These are phyloP conservation scores for Gossypium schwendimanii DNA, from an alignment of 441 rosid species.

Conservation along the genomic window DNA sequence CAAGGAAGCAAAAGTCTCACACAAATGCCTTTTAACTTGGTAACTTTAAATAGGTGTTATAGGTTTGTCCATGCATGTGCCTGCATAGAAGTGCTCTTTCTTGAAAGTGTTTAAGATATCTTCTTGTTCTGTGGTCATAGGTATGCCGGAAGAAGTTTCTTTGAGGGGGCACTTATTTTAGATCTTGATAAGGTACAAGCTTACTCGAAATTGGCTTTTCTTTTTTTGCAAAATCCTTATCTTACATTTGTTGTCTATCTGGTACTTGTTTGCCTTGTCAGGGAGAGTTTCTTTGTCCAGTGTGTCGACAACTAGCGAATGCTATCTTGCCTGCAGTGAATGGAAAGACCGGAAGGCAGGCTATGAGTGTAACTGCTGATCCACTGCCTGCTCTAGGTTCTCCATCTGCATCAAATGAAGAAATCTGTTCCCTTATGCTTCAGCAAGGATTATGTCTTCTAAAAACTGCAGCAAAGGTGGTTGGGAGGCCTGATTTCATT, in stretches of 20 bases:
- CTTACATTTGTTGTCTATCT: constrained; percentile 4
- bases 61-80: not conserved
- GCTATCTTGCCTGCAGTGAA: constrained; percentile 68
- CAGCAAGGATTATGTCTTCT: constrained; percentile 59
- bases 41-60: not conserved
- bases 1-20: not conserved
- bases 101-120: not conserved
- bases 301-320: constrained; percentile 88
- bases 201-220: not conserved
- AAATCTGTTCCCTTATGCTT: constrained; percentile 37
- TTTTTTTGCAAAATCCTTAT: not conserved
- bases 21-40: not conserved
- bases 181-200: constrained; percentile 68
- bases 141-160: constrained; percentile 52
- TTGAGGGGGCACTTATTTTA: constrained; percentile 87
- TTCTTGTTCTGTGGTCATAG: constrained; percentile 35
- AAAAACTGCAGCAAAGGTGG: constrained; percentile 50
- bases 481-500: constrained; percentile 41
- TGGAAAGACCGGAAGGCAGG: constrained; percentile 46
- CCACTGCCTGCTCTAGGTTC: constrained; percentile 18
- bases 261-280: constrained; percentile 27
- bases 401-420: constrained; percentile 23
- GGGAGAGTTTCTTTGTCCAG: constrained; percentile 99
- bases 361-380: constrained; percentile 29
- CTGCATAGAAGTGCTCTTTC: not conserved